Base-by-base conservation (phyloP, 2,329 filamentous ascomycete species). In the Neurospora sp. region DNA sequence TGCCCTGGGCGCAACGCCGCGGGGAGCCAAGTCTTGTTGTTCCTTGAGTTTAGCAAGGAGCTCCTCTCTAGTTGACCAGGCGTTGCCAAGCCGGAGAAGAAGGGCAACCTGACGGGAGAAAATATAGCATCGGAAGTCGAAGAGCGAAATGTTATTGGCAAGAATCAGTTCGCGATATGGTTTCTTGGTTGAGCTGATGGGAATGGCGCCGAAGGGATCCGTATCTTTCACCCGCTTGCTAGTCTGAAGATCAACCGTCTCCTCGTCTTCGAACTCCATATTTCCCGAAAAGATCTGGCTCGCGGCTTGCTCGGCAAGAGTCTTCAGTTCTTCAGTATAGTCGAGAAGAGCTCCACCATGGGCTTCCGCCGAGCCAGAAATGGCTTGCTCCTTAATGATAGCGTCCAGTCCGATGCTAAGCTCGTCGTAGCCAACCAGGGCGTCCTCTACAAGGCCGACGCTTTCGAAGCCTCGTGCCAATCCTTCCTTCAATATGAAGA, bases 401-500 rank as follows among this genome's bases (percentile, higher is more conserved):
- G 89, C 86, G 78, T 98, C 95, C 38, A 99, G 83, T 0, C 94
- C 95, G 68, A 95, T 89, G 58, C 92, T 92, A 10, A 99, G 87
- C 81, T 99, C 95, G 78, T 98, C 96, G 75, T 99, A 99, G 15
- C 93, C 93, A 4, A 96, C 92, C 46, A 99, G 82, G 3, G 96
- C 95, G 84, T 99, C 96, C 77, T 99, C 96, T 9, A 97, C 93
- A 10, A 99, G 84, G 0, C 96, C 96, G 3, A 98, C 94, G 77
- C 93, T 98, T 79, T 99, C 96, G 74, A 99, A 97, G 0, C 95
- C 96, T 74, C 93, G 87, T 1, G 96, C 95, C 42, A 99, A 82
- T 0, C 96, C 96, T 79, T 99, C 96, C 77, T 99, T 99, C 9
- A 99, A 85, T 17, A 99, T 94, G 78, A 99, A 99, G 78, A 99